Percentiles rank a stretch among this genome's conserved stretches.
phyloP scores from a whole-genome alignment of 805 yeast genomes.

The Saccharomycopsis amapae region DNA sequence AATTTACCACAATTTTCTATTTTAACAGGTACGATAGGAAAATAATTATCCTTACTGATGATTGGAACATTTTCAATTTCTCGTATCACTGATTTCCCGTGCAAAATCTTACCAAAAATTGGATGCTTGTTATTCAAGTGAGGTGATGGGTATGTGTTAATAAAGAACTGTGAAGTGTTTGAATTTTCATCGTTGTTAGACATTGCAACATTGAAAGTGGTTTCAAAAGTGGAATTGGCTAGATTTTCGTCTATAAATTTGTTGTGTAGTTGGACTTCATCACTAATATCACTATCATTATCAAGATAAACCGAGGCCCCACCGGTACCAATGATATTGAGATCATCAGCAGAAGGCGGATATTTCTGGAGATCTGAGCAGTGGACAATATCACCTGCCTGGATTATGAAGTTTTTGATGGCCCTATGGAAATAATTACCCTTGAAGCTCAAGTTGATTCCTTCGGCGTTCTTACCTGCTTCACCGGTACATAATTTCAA shows the following conservation, averaged over 20 bases:
- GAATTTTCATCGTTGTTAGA: conserved; percentile 50
- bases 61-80: conserved; percentile 49
- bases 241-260: conserved; percentile 54
- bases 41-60: conserved; percentile 34
- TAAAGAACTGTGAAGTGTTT: conserved; percentile 64
- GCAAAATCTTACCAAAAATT: conserved; percentile 63
- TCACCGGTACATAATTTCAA: conserved; percentile 37
- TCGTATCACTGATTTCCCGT: conserved; percentile 64
- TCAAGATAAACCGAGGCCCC: conserved; percentile 38
- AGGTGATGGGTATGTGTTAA: conserved; percentile 60
- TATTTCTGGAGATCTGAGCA: conserved; percentile 29
- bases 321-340: conserved; percentile 33
- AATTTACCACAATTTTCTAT: conserved; percentile 60
- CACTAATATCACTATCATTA: conserved; percentile 26
- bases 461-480: conserved; percentile 21
- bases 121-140: conserved; percentile 74
- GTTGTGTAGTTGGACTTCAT: conserved; percentile 29
- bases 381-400: conserved; percentile 52
- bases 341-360: conserved; percentile 22
- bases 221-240: conserved; percentile 31
- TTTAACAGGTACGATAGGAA: conserved; percentile 35
- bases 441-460: conserved; percentile 31
- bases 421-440: conserved; percentile 52
- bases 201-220: conserved; percentile 52
- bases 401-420: conserved; percentile 62